Base-by-base conservation (phyloP, 768 basidiomycete species). In the Russula emetica region DNA sequence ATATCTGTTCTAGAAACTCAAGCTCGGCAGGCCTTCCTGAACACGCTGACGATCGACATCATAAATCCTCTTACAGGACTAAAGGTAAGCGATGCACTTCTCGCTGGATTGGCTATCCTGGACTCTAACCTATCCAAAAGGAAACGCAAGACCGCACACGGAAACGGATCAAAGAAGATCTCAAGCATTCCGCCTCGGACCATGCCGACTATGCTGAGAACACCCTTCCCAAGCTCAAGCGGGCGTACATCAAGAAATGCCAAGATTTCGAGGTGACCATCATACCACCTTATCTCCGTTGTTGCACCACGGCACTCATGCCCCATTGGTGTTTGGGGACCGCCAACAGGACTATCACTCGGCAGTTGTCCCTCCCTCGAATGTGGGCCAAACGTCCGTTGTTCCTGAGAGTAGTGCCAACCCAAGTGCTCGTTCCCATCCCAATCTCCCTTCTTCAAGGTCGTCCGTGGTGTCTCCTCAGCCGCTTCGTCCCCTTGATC, bases 91-190 rank as follows among this genome's bases (percentile, higher is more conserved):
- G 24, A 51, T 26, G 24, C 16, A 24, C 11, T 47, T 52, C 64
- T 30, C 47, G 61, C 53, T 16, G 28, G 22, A 55, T 7, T 8
- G 38, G 5, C 16, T 36, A 40, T 26, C 58, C 50, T 38, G 18
- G 7, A 20, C 16, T 49, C 42, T 52, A 36, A 51, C 20, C 28
- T 45, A 40, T 49, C 26, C 38, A 52, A 18, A 64, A 94, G 92
- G 93, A 95, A 69, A 88, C 87, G 13, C 94, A 96, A 77, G 91
- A 92, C 59, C 84, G 94, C 42, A 95, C 92, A n/a, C 82, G 91
- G 53, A 91, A 92, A 72, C 85, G 92, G 30, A 88, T 97, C 73
- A 92, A 90, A 72, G 94, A 96, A 71, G 94, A 95, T 72, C 74
- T 95, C 60, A 94, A 92, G 73, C 85, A 85, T 10, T 91, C 93